These are phyloP conservation scores for Jackrogersella minutella DNA, from an alignment of 495 filamentous ascomycete genomes.

Conservation along the genomic window DNA sequence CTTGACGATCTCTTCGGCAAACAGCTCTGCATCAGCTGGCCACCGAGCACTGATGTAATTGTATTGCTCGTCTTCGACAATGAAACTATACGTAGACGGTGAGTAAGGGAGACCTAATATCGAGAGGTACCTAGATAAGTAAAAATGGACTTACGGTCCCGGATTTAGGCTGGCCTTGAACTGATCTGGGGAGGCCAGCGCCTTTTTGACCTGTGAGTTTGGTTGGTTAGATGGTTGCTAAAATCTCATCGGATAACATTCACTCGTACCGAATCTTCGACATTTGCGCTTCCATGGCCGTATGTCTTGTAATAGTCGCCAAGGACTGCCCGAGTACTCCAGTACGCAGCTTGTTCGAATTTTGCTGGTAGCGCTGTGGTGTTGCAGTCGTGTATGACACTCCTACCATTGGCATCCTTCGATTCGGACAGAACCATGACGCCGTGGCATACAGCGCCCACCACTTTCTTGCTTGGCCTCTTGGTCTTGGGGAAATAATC, in stretches of 20 bases:
- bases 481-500: constrained; percentile 59
- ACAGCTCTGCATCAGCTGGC: constrained; percentile 56
- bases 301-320: constrained; percentile 68
- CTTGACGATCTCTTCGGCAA: constrained; percentile 57
- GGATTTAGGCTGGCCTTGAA: constrained; percentile 57
- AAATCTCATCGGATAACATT: not conserved
- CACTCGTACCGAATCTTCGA: constrained; percentile 54
- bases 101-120: not conserved
- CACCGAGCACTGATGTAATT: constrained; percentile 64
- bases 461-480: constrained; percentile 54
- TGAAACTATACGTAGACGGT: constrained; percentile 49
- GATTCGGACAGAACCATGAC: constrained; percentile 61
- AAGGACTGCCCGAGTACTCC: constrained; percentile 58
- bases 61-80: constrained; percentile 59
- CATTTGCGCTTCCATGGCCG: constrained; percentile 58
- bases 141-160: constrained; percentile 54
- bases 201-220: constrained; percentile 53
- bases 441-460: constrained; percentile 63
- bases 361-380: constrained; percentile 60
- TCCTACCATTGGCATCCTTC: constrained; percentile 51
- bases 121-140: not conserved
- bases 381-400: constrained; percentile 56
- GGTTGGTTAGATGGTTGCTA: constrained; percentile 8
- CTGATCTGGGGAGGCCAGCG: constrained; percentile 54
- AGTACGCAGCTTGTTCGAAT: constrained; percentile 60